Base-by-base conservation (phyloP, 2,329 filamentous ascomycete genomes). In the Colletotrichum sp. region DNA sequence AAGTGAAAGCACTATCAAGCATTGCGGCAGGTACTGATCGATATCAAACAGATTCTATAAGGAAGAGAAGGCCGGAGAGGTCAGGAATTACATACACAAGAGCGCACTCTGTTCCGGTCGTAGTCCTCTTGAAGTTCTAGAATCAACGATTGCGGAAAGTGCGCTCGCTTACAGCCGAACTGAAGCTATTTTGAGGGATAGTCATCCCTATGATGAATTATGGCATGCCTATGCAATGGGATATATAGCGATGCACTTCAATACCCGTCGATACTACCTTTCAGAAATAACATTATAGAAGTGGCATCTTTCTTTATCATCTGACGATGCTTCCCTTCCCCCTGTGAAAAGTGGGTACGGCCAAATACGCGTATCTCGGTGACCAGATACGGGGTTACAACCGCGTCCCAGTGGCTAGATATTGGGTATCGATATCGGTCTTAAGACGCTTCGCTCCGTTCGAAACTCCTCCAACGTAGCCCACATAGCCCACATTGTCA, bases 161-260 rank as follows among this genome's bases (percentile, higher is more conserved):
- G 61, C 76, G 3, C 72, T 76, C 32, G 72, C 77, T 2, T 77
- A 79, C 30, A 70, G 39, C 21, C 79, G 79, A 7, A 77, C 79
- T 18, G 55, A 73, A 6, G 61, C 78, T 1, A 75, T 81, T 12
- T 59, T 82, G 6, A 63, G 71, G 2, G 77, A 75, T 3, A 78
- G 72, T n/a, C 77, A 74, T 34, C 76, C 74, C 1, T 82, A 82
- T 26, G 77, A 75, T 12, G 69, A 67, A 3, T 76, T 77, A 7
- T 79, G 80, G 77, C 75, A 80, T 13, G 77, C 79, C 24, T 79
- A 81, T 36, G 78, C 79, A 28, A 77, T 82, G 75, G 81, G 81
- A 1, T 82, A 79, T 30, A 75, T 82, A 12, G 76, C 73, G 8
- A 78, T 78, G 77, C 77, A 78, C 18, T 67, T 78, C 30, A 72